A percentile compares a stretch with the other conserved stretches of the same genome.
Conservation (phyloP, 129 eudicot species). For the Tagetes erecta region DNA sequence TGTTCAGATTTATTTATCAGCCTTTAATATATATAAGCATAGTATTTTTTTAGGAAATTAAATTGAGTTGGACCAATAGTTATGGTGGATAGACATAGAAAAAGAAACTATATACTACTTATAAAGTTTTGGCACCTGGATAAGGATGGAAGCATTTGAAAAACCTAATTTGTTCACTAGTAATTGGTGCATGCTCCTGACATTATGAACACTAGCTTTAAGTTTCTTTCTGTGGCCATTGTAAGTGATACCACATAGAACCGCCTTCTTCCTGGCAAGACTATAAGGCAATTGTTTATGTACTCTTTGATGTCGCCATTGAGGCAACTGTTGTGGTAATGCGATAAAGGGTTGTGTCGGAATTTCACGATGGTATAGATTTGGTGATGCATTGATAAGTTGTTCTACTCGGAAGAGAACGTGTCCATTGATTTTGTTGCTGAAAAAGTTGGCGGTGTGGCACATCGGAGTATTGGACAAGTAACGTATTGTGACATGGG, state of each 20-base stretch:
- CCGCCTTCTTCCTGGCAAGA: constrained; percentile 58
- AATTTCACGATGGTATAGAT: constrained; percentile 21
- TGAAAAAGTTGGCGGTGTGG: constrained; percentile 11
- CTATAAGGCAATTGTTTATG: not conserved
- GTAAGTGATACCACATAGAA: constrained; percentile 69
- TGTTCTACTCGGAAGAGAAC: constrained; percentile 22
- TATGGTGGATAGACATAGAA: too few species aligned
- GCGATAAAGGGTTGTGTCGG: constrained; percentile 9
- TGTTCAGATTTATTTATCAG: too few species aligned
- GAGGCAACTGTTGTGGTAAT: constrained; percentile 20
- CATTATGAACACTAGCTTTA: constrained; percentile 62
- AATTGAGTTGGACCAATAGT: too few species aligned
- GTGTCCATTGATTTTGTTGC: constrained; percentile 29
- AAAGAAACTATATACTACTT: too few species aligned
- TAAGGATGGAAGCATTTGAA: constrained; percentile 43
- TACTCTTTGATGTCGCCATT: constrained; percentile 14
- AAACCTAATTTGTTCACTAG: constrained; percentile 48
- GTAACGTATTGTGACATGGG: constrained; percentile 33
- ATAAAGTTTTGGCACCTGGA: constrained; percentile 44
- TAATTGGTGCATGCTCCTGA: constrained; percentile 42
- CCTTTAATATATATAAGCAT: too few species aligned
- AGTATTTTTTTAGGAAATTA: too few species aligned
- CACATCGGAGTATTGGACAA: constrained; percentile 43
- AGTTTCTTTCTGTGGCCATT: constrained; percentile 51
- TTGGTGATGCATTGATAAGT: constrained; percentile 17